Evolutionary conservation across 129 eudicot genomes (phyloP).

Genomic region (Heracleum sosnowskyi): DNA sequence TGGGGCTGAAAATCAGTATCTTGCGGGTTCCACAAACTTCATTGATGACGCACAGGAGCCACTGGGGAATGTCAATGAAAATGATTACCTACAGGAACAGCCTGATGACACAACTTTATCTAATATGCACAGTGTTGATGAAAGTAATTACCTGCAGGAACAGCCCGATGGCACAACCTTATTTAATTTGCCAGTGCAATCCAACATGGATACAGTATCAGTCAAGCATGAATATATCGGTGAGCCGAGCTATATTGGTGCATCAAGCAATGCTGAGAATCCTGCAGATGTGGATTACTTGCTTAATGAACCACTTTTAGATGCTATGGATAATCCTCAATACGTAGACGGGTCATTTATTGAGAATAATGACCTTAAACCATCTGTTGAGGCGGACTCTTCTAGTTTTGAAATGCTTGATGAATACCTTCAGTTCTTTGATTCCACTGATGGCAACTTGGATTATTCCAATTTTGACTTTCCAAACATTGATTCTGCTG

Average conservation of each 20-base stretch:
- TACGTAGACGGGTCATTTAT: conserved; percentile 49
- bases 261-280: conserved; percentile 25
- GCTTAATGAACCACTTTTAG: conserved; percentile 52
- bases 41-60: conserved; percentile 21
- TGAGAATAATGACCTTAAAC: conserved; percentile 54
- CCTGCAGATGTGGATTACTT: conserved; percentile 42
- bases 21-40: conserved; percentile 26
- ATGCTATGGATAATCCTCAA: conserved; percentile 33
- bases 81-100: conserved; percentile 21
- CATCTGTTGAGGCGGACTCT: conserved; percentile 32
- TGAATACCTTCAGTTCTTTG: conserved; percentile 49
- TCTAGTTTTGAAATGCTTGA: conserved; percentile 47
- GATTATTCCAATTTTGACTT: conserved; percentile 27
- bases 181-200: conserved; percentile 41
- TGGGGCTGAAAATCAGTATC: conserved; percentile 28
- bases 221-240: conserved; percentile 57
- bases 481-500: conserved; percentile 30
- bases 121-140: conserved; percentile 31
- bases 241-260: conserved; percentile 25
- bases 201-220: conserved; percentile 28
- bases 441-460: conserved; percentile 39
- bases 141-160: conserved; percentile 16
- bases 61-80: conserved; percentile 21
- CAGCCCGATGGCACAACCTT: conserved; percentile 38
- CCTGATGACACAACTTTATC: conserved; percentile 35